Percentiles rank a stretch among this genome's conserved stretches.
These are phyloP conservation scores for Aegilops speltoides DNA, from an alignment of 176 grass and related monocot genomes.

Conservation along the genomic window DNA sequence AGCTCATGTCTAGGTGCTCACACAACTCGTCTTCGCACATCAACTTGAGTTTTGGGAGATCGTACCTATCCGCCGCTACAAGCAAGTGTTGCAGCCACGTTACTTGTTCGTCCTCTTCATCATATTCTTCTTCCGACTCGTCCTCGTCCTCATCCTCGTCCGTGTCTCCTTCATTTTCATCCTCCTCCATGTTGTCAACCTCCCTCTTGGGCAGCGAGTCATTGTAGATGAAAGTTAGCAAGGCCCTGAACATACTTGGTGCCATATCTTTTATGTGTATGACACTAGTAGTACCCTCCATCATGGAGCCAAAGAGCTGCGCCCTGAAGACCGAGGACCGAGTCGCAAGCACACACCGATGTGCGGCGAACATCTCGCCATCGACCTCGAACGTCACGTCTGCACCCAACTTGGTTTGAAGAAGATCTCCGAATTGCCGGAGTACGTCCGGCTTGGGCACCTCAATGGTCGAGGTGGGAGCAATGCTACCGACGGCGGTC, in stretches of 20 bases:
- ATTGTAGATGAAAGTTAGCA: background rate
- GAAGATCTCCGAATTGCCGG: background rate
- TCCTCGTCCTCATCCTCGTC: constrained; percentile 13
- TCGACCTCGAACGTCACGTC: constrained; percentile 26
- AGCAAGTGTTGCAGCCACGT: constrained; percentile 26
- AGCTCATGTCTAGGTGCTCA: background rate
- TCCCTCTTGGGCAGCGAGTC: background rate
- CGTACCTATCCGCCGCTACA: constrained; percentile 41
- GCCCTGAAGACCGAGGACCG: background rate
- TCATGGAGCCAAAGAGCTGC: constrained; percentile 24
- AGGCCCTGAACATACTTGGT: background rate
- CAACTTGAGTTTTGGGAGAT: constrained; percentile 30
- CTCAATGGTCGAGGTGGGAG: background rate
- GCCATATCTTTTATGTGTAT: background rate
- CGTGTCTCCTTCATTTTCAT: constrained; percentile 13
- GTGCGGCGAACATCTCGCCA: background rate
- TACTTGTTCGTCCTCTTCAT: background rate
- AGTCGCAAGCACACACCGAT: background rate
- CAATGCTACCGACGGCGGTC: background rate
- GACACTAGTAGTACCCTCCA: background rate
- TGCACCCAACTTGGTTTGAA: background rate
- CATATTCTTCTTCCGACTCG: background rate
- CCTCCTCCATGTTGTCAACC: constrained; percentile 8
- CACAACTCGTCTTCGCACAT: constrained; percentile 15
- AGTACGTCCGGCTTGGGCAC: constrained; percentile 6